Evolutionary conservation across 78 protist genomes (phyloP).

Genomic region (Goniomonas avonlea): DNA sequence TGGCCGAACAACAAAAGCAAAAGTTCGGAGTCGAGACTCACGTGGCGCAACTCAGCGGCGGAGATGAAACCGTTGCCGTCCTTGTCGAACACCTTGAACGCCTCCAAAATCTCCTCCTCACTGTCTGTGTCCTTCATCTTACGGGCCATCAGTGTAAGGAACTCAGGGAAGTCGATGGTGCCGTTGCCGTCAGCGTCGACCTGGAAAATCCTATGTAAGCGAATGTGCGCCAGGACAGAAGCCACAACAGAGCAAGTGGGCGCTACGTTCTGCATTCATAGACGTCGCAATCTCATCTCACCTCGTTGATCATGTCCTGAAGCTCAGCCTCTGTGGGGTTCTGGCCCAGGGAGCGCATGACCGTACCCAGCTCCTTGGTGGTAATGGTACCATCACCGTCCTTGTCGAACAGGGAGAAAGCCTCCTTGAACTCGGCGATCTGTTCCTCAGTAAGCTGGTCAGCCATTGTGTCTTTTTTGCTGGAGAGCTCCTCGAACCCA

Average conservation of each 20-base stretch:
- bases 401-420: conserved; percentile 73
- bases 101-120: neutral
- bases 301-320: conserved; percentile 96
- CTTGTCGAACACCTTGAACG: conserved; percentile 81
- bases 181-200: neutral
- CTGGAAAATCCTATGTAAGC: no score
- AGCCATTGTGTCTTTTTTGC: conserved; percentile 51
- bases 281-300: conserved; percentile 80
- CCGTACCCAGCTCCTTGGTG: conserved; percentile 88
- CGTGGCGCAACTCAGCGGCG: conserved; percentile 68
- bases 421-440: conserved; percentile 70
- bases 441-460: conserved; percentile 54
- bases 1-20: no score
- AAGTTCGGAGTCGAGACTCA: no score
- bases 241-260: neutral
- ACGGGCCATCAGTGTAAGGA: neutral
- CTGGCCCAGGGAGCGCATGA: conserved; percentile 89
- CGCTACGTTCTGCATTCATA: conserved; percentile 74
- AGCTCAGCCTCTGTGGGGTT: conserved; percentile 89
- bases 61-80: conserved; percentile 83
- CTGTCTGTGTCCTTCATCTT: neutral
- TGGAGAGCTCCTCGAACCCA: conserved; percentile 87
- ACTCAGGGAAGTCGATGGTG: conserved; percentile 9
- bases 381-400: conserved; percentile 63
- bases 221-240: no score